A percentile compares a stretch with the other conserved stretches of the same genome.
phyloP scores from a whole-genome alignment of 352 stramenopile species.

The Achlya hypogyna region DNA sequence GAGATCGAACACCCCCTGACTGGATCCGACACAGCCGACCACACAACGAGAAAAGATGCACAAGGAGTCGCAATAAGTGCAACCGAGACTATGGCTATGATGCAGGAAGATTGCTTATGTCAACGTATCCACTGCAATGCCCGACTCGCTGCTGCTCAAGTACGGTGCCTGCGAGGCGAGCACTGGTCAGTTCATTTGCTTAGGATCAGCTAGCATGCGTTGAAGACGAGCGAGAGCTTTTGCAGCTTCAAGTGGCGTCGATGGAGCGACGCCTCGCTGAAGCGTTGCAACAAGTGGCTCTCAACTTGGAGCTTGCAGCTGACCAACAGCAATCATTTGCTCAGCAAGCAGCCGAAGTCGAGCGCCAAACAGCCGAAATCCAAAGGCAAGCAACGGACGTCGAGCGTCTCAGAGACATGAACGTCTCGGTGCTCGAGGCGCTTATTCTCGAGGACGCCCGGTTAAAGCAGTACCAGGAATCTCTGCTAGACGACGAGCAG shows the following conservation, averaged over 20 bases:
- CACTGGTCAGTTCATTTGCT: too few species aligned
- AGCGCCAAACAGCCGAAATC: too few species aligned
- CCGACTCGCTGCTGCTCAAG: too few species aligned
- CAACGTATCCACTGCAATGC: too few species aligned
- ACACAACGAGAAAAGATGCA: neutral
- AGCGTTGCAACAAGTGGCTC: neutral
- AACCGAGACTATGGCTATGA: neutral
- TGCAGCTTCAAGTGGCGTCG: neutral
- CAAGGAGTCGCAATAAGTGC: too few species aligned
- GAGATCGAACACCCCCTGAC: neutral
- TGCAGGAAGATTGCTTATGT: neutral
- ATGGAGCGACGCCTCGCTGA: neutral
- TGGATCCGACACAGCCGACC: neutral
- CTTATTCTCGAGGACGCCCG: neutral
- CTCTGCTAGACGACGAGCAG: neutral
- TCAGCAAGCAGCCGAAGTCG: neutral
- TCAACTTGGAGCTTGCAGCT: neutral
- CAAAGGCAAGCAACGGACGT: neutral
- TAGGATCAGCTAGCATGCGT: neutral
- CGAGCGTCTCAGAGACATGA: neutral
- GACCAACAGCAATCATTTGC: neutral
- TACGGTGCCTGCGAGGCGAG: too few species aligned
- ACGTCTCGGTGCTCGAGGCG: neutral
- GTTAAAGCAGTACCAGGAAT: neutral
- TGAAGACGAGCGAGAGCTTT: neutral